These are phyloP conservation scores for Saprolegnia diclina DNA, from an alignment of 352 stramenopile species.

Conservation along the genomic window DNA sequence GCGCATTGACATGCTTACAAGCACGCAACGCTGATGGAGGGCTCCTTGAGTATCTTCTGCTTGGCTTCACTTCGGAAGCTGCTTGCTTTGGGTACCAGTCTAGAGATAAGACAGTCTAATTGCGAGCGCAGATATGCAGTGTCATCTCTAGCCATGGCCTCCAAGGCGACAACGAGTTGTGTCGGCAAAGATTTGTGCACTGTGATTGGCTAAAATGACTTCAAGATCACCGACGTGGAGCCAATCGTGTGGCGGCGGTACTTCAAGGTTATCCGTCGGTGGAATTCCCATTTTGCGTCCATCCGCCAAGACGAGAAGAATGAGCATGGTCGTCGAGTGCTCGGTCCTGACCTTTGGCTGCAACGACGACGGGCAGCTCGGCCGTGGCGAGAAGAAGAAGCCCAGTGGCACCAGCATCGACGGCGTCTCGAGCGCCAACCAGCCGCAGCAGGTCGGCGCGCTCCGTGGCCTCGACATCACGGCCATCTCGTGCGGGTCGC, in stretches of 20 bases:
- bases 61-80: too few relatives aligned
- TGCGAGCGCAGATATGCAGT: too few relatives aligned
- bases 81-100: too few relatives aligned
- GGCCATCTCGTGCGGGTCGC: slow-evolving; percentile 71
- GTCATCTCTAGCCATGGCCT: too few relatives aligned
- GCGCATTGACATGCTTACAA: too few relatives aligned
- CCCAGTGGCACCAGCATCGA: slow-evolving; percentile 47
- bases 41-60: too few relatives aligned
- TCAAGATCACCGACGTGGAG: background rate
- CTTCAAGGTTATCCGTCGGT: background rate
- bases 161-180: too few relatives aligned
- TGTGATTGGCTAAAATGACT: background rate
- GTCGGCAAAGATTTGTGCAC: too few relatives aligned
- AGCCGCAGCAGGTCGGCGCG: slow-evolving; percentile 51
- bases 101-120: too few relatives aligned
- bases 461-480: slow-evolving; percentile 49
- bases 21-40: too few relatives aligned
- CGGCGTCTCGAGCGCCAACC: slow-evolving; percentile 68
- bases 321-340: slow-evolving; percentile 29
- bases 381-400: slow-evolving; percentile 55
- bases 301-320: background rate
- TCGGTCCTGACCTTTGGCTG: slow-evolving; percentile 67
- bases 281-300: background rate
- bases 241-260: background rate
- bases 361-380: slow-evolving; percentile 80